Evolutionary conservation across 2,329 filamentous ascomycete species (phyloP), one percentile per base, ranked within the genome.

Genomic region (Periglandula ipomoeae): DNA sequence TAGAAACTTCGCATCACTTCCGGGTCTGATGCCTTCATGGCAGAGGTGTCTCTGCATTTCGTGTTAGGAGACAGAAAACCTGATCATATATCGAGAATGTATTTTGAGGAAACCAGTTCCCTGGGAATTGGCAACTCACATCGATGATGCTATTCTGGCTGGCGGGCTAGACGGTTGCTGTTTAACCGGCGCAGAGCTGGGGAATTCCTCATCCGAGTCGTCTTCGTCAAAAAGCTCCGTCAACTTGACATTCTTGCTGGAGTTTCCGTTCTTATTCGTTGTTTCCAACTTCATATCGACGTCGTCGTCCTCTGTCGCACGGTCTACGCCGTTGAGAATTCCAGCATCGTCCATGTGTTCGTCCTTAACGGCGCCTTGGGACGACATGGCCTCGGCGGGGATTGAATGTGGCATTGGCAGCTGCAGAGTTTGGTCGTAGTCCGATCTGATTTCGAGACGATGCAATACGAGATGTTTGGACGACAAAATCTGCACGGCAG

Each of bases 1-100:
- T 98, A 98, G 71, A 96, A 98, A 55, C 85, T 87, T 59, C 87
- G 82, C 82, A 97, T 89, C 10, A 94, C 79, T 61, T 90, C 87
- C 2, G 87, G 82, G 57, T 95, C 88, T 35, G 82, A 86, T 38
- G 78, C 73, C 34, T 67, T 71, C 30, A 74, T 58, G 0, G 66
- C 59, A 13, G 65, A 52, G 7, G 61, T 47, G 43, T 67, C 65
- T 32, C 19, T 43, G 22, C 10, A 23, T 11, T 39, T 26, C 35
- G 46, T 20, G 30, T 32, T 15, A 32, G 30, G 3, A 32, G 15
- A 4, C 11, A 32, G 4, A 32, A 15, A n/a, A n/a, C n/a, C n/a
- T n/a, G n/a, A n/a, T n/a, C n/a, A 15, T 32, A 15, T 5, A 32
- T 32, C 11, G 30, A n/a, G 30, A 32, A 32, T 32, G 30, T 32